Evolutionary conservation across 2,329 filamentous ascomycete species (phyloP).

Genomic region (Venturia carpophila): DNA sequence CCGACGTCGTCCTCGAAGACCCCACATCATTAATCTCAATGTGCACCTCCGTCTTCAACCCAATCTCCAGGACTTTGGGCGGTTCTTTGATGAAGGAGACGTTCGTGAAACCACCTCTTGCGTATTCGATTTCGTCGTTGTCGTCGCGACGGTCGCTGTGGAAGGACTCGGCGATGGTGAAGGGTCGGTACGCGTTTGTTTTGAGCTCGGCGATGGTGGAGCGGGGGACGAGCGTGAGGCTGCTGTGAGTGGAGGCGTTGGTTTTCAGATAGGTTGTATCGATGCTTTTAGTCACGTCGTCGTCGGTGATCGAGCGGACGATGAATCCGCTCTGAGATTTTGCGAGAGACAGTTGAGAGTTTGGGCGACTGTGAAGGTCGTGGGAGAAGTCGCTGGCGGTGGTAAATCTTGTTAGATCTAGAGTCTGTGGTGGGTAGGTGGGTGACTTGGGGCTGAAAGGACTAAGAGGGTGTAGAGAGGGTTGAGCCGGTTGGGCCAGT

Average conservation of each 20-base stretch:
- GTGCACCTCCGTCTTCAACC: not conserved
- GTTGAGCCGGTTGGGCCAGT: not conserved
- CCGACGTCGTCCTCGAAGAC: not conserved
- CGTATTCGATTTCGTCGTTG: not conserved
- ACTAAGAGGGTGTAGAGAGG: not conserved
- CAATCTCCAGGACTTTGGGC: not conserved
- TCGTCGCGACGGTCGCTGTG: not conserved
- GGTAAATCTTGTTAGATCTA: not conserved
- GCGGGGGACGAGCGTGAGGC: not conserved
- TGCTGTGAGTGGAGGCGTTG: not conserved
- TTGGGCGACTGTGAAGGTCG: not conserved
- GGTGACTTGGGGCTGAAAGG: not conserved
- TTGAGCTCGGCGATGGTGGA: not conserved
- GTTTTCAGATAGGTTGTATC: not conserved
- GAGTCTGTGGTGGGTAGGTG: not conserved
- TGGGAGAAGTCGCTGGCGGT: not conserved
- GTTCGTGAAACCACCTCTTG: not conserved
- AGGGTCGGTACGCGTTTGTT: not conserved
- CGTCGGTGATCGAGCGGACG: not conserved
- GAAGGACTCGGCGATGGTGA: not conserved
- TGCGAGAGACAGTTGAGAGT: not conserved
- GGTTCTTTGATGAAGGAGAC: not conserved
- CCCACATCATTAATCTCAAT: not conserved
- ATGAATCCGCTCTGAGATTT: not conserved
- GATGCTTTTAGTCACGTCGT: not conserved